Evolutionary conservation across 1,139 yeast species (phyloP), one percentile per base, ranked within the genome.

Genomic region (Hemisphaericaspora xylofermentans): DNA sequence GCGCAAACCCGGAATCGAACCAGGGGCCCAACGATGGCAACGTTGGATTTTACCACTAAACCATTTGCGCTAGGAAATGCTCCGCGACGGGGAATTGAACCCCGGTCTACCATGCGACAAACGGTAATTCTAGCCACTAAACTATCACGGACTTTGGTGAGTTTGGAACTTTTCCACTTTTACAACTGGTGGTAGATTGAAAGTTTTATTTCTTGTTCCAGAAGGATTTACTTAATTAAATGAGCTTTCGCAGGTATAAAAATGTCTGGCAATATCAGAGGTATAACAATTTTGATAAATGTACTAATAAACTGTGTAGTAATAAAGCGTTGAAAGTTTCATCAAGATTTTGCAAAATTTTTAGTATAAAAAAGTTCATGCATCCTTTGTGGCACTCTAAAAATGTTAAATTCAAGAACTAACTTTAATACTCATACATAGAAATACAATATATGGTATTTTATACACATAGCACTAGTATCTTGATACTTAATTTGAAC

Each of bases 31-130:
- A 46, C 51, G 51, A 47, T 47, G 51, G 51, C 51, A 47, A 47
- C 51, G 51, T 46, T 47, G 51, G 51, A 48, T 48, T 48, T 48
- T 48, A 48, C 51, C 51, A 48, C 51, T 48, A 48, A 48, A 48
- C 51, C 51, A 48, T 43, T 43, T 40, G 44, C 47, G 49, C 49
- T 27, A 24, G 10, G 21, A 39, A 30, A 19, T 37, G 51, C 80
- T 76, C 80, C 79, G 78, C 75, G 78, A 75, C 80, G 79, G 80
- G 80, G 80, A 76, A 76, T 76, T 71, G 80, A 76, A 75, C 80
- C 80, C 80, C 79, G 81, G 80, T 75, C 80, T 70, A 71, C 42
- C 44, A 42, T 34, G 42, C 43, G 48, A 44, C 48, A 44, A 44
- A 38, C 48, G 48, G 48, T 44, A 44, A 44, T 44, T 44, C 48